Percentiles rank a stretch among this genome's conserved stretches.
These are phyloP conservation scores for Melanogaster broomeanus DNA, from an alignment of 768 basidiomycete genomes.

Conservation along the genomic window DNA sequence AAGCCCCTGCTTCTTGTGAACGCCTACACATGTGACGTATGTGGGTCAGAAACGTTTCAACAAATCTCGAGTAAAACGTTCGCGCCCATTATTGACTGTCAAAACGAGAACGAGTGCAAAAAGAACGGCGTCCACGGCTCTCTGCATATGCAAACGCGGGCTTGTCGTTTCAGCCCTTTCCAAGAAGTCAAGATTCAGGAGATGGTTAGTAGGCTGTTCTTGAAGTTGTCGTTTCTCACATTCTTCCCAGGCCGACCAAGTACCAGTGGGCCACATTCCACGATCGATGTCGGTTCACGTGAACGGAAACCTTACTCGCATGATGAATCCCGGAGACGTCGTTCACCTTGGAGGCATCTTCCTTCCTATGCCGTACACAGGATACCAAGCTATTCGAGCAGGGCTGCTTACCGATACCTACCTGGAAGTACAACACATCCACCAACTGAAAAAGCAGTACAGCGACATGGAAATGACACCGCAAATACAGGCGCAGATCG, in stretches of 20 bases:
- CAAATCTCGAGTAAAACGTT: slow-evolving; percentile 93
- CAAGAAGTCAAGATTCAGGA: slow-evolving; percentile 99
- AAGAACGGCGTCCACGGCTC: slow-evolving; percentile 87
- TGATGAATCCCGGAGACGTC: slow-evolving; percentile 94
- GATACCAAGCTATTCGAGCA: slow-evolving; percentile 95
- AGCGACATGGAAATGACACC: slow-evolving; percentile 91
- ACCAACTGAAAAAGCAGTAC: slow-evolving; percentile 98
- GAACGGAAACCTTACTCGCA: slow-evolving; percentile 84
- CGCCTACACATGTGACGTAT: slow-evolving; percentile 97
- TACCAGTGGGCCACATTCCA: slow-evolving; percentile 98
- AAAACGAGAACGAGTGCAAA: slow-evolving; percentile 82
- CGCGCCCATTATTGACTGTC: slow-evolving; percentile 84
- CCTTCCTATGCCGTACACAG: slow-evolving; percentile 96
- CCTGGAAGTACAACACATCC: slow-evolving; percentile 86
- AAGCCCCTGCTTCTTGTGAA: slow-evolving; percentile 97
- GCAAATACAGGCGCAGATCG: slow-evolving; percentile 70
- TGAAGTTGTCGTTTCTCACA: slow-evolving; percentile 4
- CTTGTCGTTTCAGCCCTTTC: slow-evolving; percentile 95
- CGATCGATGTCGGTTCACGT: slow-evolving; percentile 98
- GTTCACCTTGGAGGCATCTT: slow-evolving; percentile 96
- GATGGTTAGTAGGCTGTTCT: slow-evolving; percentile 60
- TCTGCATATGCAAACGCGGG: slow-evolving; percentile 97
- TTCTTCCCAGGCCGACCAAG: slow-evolving; percentile 83
- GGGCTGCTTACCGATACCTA: slow-evolving; percentile 97
- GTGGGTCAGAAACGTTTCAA: slow-evolving; percentile 98